Conservation (phyloP, 2,329 filamentous ascomycete genomes). For the Furcasterigmium sp. region DNA sequence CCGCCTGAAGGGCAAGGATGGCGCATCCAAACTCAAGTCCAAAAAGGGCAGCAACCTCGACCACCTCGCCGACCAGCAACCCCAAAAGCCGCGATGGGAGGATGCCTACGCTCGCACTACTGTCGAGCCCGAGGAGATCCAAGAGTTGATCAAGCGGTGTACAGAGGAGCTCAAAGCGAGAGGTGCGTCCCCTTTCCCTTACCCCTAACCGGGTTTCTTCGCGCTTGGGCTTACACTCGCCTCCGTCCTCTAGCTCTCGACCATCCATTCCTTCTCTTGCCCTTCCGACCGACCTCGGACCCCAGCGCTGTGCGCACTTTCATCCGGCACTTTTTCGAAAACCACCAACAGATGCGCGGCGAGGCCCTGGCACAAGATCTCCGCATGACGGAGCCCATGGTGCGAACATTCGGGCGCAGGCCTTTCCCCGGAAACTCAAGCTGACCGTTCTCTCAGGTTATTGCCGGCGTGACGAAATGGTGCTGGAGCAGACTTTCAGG, state of each 20-base stretch:
- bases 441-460: constrained; percentile 52
- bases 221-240: constrained; percentile 3
- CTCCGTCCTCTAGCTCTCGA: constrained; percentile 61
- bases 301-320: constrained; percentile 89
- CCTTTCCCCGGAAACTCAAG: constrained; percentile 11
- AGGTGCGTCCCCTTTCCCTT: constrained; percentile 69
- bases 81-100: constrained; percentile 74
- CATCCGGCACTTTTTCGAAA: constrained; percentile 85
- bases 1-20: constrained; percentile 71
- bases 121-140: constrained; percentile 84
- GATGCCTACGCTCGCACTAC: constrained; percentile 80
- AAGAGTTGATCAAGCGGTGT: constrained; percentile 79
- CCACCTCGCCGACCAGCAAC: constrained; percentile 43
- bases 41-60: constrained; percentile 60
- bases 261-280: constrained; percentile 85
- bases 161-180: constrained; percentile 88
- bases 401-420: constrained; percentile 36
- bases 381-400: constrained; percentile 89
- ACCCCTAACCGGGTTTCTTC: constrained; percentile 13
- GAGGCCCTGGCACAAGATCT: constrained; percentile 77
- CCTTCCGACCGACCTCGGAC: constrained; percentile 90
- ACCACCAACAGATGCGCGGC: constrained; percentile 58
- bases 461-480: constrained; percentile 95
- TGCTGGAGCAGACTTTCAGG: constrained; percentile 92
- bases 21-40: constrained; percentile 46